phyloP scores from a whole-genome alignment of 1,139 yeast species.

The Nadsonia starkeyi-henricii region DNA sequence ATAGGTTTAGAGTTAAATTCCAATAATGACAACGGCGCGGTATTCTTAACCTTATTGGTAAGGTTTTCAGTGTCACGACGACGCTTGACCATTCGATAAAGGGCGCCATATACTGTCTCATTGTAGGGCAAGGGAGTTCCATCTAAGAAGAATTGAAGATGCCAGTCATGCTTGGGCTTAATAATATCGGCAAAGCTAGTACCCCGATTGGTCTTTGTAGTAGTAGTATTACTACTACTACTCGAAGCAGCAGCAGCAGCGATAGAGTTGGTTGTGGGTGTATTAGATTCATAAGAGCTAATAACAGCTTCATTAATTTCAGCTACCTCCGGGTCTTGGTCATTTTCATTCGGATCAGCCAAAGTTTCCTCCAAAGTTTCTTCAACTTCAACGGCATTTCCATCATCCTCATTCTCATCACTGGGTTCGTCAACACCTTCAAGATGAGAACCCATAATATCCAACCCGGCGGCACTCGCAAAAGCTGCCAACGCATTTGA shows the following conservation, averaged over 20 bases:
- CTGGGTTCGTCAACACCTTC: constrained; percentile 7
- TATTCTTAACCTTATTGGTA: neutral
- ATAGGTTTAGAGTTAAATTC: constrained; percentile 44
- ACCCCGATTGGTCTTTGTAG: constrained; percentile 7
- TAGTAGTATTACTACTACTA: constrained; percentile 1
- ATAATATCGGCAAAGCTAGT: constrained; percentile 12
- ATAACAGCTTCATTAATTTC: neutral
- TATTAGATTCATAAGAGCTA: constrained; percentile 7
- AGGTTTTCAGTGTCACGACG: constrained; percentile 7
- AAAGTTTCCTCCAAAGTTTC: neutral
- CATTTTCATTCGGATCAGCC: neutral
- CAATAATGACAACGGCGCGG: constrained; percentile 4
- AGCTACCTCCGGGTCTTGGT: neutral
- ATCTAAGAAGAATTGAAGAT: constrained; percentile 48
- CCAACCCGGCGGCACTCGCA: constrained; percentile 8
- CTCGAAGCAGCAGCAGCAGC: constrained; percentile 8
- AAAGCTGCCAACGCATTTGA: constrained; percentile 11
- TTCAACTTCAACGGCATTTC: constrained; percentile 1
- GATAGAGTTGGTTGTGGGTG: constrained; percentile 2
- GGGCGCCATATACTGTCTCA: constrained; percentile 70
- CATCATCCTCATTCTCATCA: constrained; percentile 8
- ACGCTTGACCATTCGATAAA: constrained; percentile 39
- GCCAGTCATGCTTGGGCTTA: constrained; percentile 22
- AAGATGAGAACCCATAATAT: neutral
- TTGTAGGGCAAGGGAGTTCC: constrained; percentile 52